phyloP scores from a whole-genome alignment of 306 rosid genomes.

The Inga oerstediana region DNA sequence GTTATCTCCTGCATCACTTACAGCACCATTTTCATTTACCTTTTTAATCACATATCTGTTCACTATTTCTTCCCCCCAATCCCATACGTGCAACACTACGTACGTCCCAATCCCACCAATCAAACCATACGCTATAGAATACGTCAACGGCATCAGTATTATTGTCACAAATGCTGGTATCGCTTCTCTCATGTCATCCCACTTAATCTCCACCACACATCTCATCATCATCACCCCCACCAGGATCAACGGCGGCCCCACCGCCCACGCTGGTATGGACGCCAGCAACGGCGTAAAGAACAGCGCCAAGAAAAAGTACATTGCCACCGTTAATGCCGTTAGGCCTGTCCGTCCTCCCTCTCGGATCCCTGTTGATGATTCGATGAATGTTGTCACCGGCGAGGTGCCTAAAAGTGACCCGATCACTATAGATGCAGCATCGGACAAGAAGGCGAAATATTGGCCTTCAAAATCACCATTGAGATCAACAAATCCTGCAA shows the following conservation, averaged over 20 bases:
- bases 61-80: constrained; percentile 51
- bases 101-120: constrained; percentile 80
- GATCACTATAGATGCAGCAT: constrained; percentile 73
- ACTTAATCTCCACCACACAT: constrained; percentile 81
- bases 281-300: constrained; percentile 88
- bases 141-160: constrained; percentile 76
- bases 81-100: constrained; percentile 61
- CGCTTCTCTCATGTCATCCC: constrained; percentile 87
- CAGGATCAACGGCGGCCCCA: constrained; percentile 89
- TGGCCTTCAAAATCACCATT: constrained; percentile 85
- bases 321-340: constrained; percentile 70
- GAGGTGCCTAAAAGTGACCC: constrained; percentile 83
- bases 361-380: constrained; percentile 81
- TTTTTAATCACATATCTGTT: constrained; percentile 17
- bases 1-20: background rate
- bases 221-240: constrained; percentile 94
- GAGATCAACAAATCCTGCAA: constrained; percentile 67
- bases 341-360: constrained; percentile 89
- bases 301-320: constrained; percentile 67
- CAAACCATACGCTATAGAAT: constrained; percentile 81
- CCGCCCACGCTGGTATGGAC: constrained; percentile 92
- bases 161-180: constrained; percentile 80
- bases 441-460: constrained; percentile 87
- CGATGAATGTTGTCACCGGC: constrained; percentile 70
- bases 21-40: background rate